These are phyloP conservation scores for Neonectria coccinea DNA, from an alignment of 2,329 filamentous ascomycete genomes.

Conservation along the genomic window DNA sequence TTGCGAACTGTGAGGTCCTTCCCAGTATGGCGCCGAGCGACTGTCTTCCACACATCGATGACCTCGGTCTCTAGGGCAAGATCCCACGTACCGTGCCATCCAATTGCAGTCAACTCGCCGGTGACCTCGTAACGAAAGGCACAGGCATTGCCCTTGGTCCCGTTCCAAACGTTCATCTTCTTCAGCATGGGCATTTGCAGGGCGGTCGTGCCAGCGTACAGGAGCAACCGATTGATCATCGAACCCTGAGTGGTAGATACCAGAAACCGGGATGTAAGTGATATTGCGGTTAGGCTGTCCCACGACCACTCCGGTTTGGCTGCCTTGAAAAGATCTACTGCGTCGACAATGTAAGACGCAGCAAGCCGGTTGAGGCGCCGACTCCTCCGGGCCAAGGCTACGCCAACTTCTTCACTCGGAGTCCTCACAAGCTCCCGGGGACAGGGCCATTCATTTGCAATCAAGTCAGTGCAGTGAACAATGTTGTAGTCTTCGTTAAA, in stretches of 20 bases:
- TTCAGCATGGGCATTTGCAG: slow-evolving; percentile 15
- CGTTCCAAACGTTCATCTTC: slow-evolving; percentile 21
- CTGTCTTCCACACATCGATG: not conserved
- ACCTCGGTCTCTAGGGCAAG: not conserved
- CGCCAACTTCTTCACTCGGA: not conserved
- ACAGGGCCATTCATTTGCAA: not conserved
- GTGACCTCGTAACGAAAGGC: slow-evolving; percentile 4
- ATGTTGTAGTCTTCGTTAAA: slow-evolving; percentile 6
- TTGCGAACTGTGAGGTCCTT: not conserved
- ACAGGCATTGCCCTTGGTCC: not conserved
- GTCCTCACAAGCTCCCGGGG: not conserved
- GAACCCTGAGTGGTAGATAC: not conserved
- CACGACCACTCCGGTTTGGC: not conserved
- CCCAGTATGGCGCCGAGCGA: not conserved
- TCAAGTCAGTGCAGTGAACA: not conserved
- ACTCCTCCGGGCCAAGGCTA: not conserved
- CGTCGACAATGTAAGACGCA: slow-evolving; percentile 9
- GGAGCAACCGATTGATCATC: not conserved
- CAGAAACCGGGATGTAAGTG: not conserved
- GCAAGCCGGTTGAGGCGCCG: slow-evolving; percentile 10
- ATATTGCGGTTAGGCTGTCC: not conserved
- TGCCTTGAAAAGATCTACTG: slow-evolving; percentile 1
- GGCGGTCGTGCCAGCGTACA: slow-evolving; percentile 5
- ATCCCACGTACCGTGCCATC: slow-evolving; percentile 5
- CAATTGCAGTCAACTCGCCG: not conserved